Base-by-base conservation (phyloP, 2,329 filamentous ascomycete genomes). In the Plenodomus lindquistii region DNA sequence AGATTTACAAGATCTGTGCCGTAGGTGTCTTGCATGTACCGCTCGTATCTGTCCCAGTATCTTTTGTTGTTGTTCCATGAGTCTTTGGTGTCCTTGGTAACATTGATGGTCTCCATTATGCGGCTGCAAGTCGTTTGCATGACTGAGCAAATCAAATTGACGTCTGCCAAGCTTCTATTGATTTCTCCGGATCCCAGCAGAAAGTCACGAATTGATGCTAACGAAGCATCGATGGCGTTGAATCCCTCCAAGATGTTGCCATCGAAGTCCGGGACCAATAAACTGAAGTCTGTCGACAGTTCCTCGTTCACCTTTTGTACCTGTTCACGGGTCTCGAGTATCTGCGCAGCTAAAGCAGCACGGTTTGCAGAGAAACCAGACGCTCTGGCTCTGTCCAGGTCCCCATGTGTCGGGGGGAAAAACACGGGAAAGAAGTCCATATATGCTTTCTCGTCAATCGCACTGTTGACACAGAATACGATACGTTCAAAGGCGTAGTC, bases 351-450 rank as follows among this genome's bases (percentile, higher is more conserved):
- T 6, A 62, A 40, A 4, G 50, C 47, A 21, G 50, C 47, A 21
- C 44, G 55, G 31, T 50, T 56, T 16, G 42, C 36, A 35, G 48
- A 50, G 37, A 38, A 34, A 4, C 51, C 46, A 5, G 44, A 50
- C 11, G 48, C 41, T 20, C 48, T 49, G 3, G 59, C 55, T 17
- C 49, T 49, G 16, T 68, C 66, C 4, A 68, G 27, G 35, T 70
- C 66, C 18, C 54, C 58, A 40, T 67, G 59, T 17, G 64, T 69
- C 13, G 67, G 67, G 10, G 68, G 68, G 16, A 71, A 70, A 49
- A 62, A 70, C 0, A 63, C 58, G 0, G 67, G 65, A 4, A 71
- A 43, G 20, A 64, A 58, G 16, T 69, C 58, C 31, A 56, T 60
- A 37, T 70, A 71, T 1, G 66, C 62, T 35, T 61, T 59, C 29